phyloP scores from a whole-genome alignment of 257 asterid species.

The Phtheirospermum japonicum region DNA sequence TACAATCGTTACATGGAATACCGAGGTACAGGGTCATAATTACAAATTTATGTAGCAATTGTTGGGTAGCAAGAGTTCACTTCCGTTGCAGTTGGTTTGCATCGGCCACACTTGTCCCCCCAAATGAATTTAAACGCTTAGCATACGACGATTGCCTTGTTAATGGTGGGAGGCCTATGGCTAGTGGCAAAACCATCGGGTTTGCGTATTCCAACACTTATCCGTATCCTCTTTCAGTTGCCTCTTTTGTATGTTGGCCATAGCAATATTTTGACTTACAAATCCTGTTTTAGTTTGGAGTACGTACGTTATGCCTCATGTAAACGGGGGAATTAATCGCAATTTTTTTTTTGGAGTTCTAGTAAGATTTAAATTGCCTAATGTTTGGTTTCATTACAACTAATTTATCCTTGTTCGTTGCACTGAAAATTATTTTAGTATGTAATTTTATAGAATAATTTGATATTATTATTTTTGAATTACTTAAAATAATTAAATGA shows the following conservation, averaged over 20 bases:
- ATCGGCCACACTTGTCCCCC: slow-evolving; percentile 8
- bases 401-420: too few relatives aligned
- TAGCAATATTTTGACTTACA: too few relatives aligned
- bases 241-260: slow-evolving; percentile 18
- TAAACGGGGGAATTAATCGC: too few relatives aligned
- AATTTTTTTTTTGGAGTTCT: too few relatives aligned
- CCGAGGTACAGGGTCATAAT: slow-evolving; percentile 9
- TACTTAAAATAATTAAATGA: too few relatives aligned
- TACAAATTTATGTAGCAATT: slow-evolving; percentile 1
- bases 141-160: slow-evolving; percentile 24
- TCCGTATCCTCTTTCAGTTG: slow-evolving; percentile 13
- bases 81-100: slow-evolving; percentile 14
- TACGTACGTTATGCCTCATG: too few relatives aligned
- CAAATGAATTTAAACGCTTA: background rate
- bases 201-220: slow-evolving; percentile 17
- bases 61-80: slow-evolving; percentile 15
- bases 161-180: slow-evolving; percentile 20
- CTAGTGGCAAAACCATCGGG: slow-evolving; percentile 5
- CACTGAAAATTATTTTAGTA: too few relatives aligned
- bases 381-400: too few relatives aligned
- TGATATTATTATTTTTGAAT: too few relatives aligned
- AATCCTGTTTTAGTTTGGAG: too few relatives aligned
- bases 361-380: too few relatives aligned
- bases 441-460: too few relatives aligned
- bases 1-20: background rate